Base-by-base conservation (phyloP, 1,284 basidiomycete genomes). In the Schizophyllum amplum region DNA sequence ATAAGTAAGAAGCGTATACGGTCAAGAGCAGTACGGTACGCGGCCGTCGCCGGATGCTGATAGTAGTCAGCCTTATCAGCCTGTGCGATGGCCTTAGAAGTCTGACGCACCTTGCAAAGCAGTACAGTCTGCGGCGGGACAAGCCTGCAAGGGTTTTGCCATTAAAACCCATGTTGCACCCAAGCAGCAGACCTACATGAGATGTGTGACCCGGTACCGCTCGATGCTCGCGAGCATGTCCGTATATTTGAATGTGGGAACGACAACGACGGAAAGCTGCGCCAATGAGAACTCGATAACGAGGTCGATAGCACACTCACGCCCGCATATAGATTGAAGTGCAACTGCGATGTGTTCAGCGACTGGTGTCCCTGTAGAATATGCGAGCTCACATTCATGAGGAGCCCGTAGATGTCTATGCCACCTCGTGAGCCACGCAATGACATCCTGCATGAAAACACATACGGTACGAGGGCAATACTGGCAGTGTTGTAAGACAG, bases 321-420 rank as follows among this genome's bases (percentile, higher is more conserved):
- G 51, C 76, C 81, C 47, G 70, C 70, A 63, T 80, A 87, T 13
- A 82, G 57, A 55, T 77, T 64, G 61, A 74, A 82, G 62, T 85
- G 84, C 49, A 86, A 58, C 83, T 79, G 60, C 5, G 0, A 22
- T 7, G 17, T 50, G 52, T 21, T n/a, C 27, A 46, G 26, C 17
- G 22, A 48, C 27, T n/a, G 4, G 33, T 4, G 47, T 25, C 57
- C 53, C 55, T n/a, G n/a, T n/a, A n/a, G n/a, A n/a, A n/a, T 2
- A 25, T 27, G 52, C 20, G 49, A 2, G n/a, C 53, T 47, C 26
- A 84, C 77, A 62, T 78, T 80, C 56, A 85, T 75, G n/a, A 87
- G 75, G 4, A 88, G 72, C 13, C 87, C 86, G 66, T 87, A 89
- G 4, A 88, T 88, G 62, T 90, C 86, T 90, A 57, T 4, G n/a